Percentiles rank a stretch among this genome's conserved stretches.
Evolutionary conservation across 2,329 filamentous ascomycete genomes (phyloP).

Genomic region (Geosmithia flava): DNA sequence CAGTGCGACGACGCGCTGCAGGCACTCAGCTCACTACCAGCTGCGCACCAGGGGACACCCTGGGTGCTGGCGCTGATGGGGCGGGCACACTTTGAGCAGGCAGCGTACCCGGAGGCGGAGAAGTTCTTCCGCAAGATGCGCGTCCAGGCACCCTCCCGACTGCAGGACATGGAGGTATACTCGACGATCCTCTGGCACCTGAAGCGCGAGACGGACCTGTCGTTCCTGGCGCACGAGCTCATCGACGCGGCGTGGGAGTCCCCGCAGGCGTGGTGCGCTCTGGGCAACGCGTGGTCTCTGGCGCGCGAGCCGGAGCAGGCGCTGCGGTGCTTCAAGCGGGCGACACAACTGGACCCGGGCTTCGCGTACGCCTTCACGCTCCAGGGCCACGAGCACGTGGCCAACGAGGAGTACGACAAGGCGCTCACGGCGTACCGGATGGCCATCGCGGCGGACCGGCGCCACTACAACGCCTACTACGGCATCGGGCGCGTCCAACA

Average conservation of each 20-base stretch:
- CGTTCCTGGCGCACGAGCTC: slow-evolving; percentile 83
- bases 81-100: slow-evolving; percentile 82
- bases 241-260: slow-evolving; percentile 79
- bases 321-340: slow-evolving; percentile 84
- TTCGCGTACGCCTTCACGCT: slow-evolving; percentile 95
- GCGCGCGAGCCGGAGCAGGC: slow-evolving; percentile 91
- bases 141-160: slow-evolving; percentile 64
- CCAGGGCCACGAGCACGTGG: slow-evolving; percentile 89
- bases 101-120: slow-evolving; percentile 75
- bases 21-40: slow-evolving; percentile 57
- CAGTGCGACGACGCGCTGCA: slow-evolving; percentile 67
- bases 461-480: slow-evolving; percentile 98
- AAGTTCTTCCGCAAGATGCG: slow-evolving; percentile 73
- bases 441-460: slow-evolving; percentile 72
- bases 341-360: slow-evolving; percentile 76
- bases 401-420: slow-evolving; percentile 96
- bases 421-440: slow-evolving; percentile 77
- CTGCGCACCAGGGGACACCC: slow-evolving; percentile 73
- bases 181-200: slow-evolving; percentile 98
- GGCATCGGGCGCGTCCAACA: slow-evolving; percentile 76
- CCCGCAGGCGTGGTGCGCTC: slow-evolving; percentile 88
- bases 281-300: slow-evolving; percentile 91
- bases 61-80: slow-evolving; percentile 90
- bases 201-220: slow-evolving; percentile 82
- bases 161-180: slow-evolving; percentile 96